Percentiles rank a stretch among this genome's conserved stretches.
phyloP scores from a whole-genome alignment of 108 stramenopile species.

The Chaetoceros tenuissimus region DNA sequence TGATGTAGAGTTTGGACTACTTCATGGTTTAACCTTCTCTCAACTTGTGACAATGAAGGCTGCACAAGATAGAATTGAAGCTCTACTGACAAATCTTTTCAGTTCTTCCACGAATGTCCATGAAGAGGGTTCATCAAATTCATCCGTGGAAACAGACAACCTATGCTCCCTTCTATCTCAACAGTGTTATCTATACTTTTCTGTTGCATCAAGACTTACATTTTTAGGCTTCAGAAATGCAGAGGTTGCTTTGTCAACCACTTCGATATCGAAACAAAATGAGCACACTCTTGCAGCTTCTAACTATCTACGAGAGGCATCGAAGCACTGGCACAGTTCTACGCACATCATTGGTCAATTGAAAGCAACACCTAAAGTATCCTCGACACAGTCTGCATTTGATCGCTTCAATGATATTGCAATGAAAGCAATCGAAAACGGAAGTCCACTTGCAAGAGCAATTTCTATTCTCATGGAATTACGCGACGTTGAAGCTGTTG shows the following conservation, averaged over 20 bases:
- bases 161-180: slow-evolving; percentile 49
- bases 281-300: slow-evolving; percentile 34
- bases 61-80: slow-evolving; percentile 72
- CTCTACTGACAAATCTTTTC: slow-evolving; percentile 61
- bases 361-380: too few species aligned
- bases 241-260: slow-evolving; percentile 40
- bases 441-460: slow-evolving; percentile 73
- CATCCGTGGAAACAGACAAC: slow-evolving; percentile 49
- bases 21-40: slow-evolving; percentile 39
- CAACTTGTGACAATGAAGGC: slow-evolving; percentile 10
- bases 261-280: slow-evolving; percentile 27
- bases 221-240: slow-evolving; percentile 74
- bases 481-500: slow-evolving; percentile 51
- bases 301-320: slow-evolving; percentile 47
- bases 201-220: slow-evolving; percentile 61
- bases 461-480: slow-evolving; percentile 51
- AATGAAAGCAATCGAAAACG: slow-evolving; percentile 36
- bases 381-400: too few species aligned
- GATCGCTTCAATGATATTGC: slow-evolving; percentile 36
- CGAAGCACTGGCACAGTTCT: slow-evolving; percentile 68
- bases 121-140: slow-evolving; percentile 8
- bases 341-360: slow-evolving; percentile 57
- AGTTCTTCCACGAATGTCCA: slow-evolving; percentile 21
- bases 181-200: slow-evolving; percentile 86
- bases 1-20: slow-evolving; percentile 77